Evolutionary conservation across 192 early-diverging fungal species (phyloP), one percentile per base, ranked within the genome.

Genomic region (Backusella macrospora): DNA sequence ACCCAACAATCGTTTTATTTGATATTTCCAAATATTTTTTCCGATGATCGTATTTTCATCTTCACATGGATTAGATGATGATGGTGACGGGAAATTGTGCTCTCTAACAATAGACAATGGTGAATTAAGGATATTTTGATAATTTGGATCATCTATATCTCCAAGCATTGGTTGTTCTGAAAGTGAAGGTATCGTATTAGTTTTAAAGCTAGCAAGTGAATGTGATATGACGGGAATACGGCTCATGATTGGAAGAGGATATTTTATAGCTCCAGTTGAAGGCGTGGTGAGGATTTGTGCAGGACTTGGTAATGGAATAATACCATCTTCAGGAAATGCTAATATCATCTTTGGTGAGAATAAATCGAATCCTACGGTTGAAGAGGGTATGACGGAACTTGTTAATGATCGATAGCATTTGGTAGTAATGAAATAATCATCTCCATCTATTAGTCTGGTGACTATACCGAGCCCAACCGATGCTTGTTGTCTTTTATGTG

Each of bases 231-330:
- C 65, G 13, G 78, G 78, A 52, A 79, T 79, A 40, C 34, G 62
- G 5, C 37, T 73, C 15, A 39, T 45, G 26, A 40, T 46, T 69
- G 62, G 29, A 5, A 23, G 12, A 21, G 68, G 39, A 40, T 40
- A 59, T 15, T 65, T 14, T 37, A n/a, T n/a, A 21, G 75, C 59
- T 40, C 48, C 29, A 8, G 46, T 43, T 13, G 26, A 42, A 14
- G 62, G 65, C 39, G 62, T 45, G 13, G 70, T 70, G 38, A 67
- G 12, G 55, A 48, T 52, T 13, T 47, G 65, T 12, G 46, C 46
- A 0, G 76, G 76, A 16, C 76, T 77, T 29, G 76, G 76, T 42
- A 77, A 73, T 26, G 76, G 71, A 47, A 72, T 73, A 62, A 77
- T 73, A 23, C 62, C 45, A 37, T 77, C 71, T 59, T 77, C 76